Evolutionary conservation across 2,329 filamentous ascomycete species (phyloP), one percentile per base, ranked within the genome.

Genomic region (Taxawa tesnikishii): DNA sequence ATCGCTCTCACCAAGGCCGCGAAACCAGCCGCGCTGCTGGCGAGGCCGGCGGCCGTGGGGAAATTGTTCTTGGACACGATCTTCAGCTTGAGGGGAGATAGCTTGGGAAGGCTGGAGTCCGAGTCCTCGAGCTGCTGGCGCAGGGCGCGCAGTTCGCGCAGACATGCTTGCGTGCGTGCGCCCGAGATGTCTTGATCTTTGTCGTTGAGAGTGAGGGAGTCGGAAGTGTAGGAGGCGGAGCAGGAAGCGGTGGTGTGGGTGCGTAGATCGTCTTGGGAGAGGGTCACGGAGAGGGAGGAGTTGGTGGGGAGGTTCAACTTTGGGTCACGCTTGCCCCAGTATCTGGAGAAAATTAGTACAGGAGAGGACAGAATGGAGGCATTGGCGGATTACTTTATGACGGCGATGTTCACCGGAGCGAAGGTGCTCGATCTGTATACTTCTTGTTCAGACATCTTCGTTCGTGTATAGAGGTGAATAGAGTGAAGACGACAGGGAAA

Each of bases 41-140:
- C 73, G 16, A 98, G 75, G 5, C 90, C 90, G 4, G 90, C 90
- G 15, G 90, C 90, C 3, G 90, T 98, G 41, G 90, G 90, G 70
- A 98, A 98, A 70, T 98, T 98, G 71, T 98, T 98, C 65, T 90
- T 82, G 36, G 83, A 90, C 35, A 94, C 85, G 43, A 98, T 79
- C 47, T 79, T 81, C 39, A 98, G 74, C 19, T 82, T 75, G 49
- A 81, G 67, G 31, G 67, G 54, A 8, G 84, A 82, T 36, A 98
- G 75, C 57, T 82, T 83, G 26, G 88, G 84, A n/a, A 94, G 70
- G 14, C 74, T 75, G 0, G 75, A 47, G 54, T 94, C 67, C 39
- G 68, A 59, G 21, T 67, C 64, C 59, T 98, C 90, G 49, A 96
- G 68, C 15, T 73, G 66, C 32, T 75, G 68, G 40, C 90, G 81